Conservation (phyloP, 2,329 filamentous ascomycete species). For the Aspergillus pseudotamarii region DNA sequence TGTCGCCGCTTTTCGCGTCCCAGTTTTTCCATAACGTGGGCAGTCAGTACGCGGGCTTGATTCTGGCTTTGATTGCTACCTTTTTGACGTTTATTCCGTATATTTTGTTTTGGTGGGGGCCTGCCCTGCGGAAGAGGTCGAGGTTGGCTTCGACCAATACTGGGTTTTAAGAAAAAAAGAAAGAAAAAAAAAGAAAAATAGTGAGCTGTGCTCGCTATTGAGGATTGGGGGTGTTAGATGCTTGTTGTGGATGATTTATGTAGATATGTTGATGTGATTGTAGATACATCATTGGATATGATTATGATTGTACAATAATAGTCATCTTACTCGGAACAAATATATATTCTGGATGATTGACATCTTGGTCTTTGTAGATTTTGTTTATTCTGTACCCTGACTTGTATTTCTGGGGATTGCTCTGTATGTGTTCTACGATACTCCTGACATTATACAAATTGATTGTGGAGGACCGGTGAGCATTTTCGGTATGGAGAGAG, state of each 20-base stretch:
- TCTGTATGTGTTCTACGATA: not conserved
- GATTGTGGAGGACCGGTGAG: not conserved
- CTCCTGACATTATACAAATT: not conserved
- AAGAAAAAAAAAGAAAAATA: too few relatives aligned
- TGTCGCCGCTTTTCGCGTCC: constrained; percentile 55
- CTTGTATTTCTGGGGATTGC: too few relatives aligned
- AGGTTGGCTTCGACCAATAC: constrained; percentile 26
- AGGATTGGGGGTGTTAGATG: not conserved
- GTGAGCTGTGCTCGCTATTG: not conserved
- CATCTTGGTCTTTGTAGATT: not conserved
- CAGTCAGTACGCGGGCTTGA: constrained; percentile 55
- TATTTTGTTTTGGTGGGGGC: constrained; percentile 34
- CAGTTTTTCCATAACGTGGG: constrained; percentile 59
- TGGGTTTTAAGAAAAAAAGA: not conserved
- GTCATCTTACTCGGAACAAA: not conserved
- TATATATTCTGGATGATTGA: not conserved
- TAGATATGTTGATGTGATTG: constrained; percentile 1
- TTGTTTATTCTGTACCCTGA: not conserved
- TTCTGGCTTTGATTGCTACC: constrained; percentile 52
- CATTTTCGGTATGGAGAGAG: not conserved
- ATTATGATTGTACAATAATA: not conserved
- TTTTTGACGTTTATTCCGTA: constrained; percentile 34
- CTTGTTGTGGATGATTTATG: not conserved
- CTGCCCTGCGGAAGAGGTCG: constrained; percentile 32
- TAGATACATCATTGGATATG: not conserved